phyloP scores from a whole-genome alignment of 495 filamentous ascomycete species.

The Bathelium albidoporum region DNA sequence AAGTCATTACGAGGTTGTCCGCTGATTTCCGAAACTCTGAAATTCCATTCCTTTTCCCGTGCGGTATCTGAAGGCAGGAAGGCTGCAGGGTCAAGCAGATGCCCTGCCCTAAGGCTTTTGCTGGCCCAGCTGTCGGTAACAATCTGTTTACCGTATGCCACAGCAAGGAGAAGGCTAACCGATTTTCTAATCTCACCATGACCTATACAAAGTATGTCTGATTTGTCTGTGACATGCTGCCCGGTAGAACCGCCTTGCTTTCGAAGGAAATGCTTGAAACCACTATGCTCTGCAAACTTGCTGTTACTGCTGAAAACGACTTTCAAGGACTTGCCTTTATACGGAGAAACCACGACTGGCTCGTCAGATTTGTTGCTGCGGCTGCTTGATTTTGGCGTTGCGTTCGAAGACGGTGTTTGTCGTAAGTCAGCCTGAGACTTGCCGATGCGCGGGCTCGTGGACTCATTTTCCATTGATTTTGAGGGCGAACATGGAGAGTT shows the following conservation, averaged over 20 bases:
- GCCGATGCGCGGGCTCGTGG: no score
- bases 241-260: slow-evolving; percentile 22
- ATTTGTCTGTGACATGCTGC: neutral
- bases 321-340: slow-evolving; percentile 15
- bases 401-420: neutral
- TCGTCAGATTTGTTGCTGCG: neutral
- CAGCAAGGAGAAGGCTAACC: slow-evolving; percentile 29
- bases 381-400: neutral
- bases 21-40: slow-evolving; percentile 21
- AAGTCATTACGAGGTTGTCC: slow-evolving; percentile 13
- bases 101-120: slow-evolving; percentile 17
- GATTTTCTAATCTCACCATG: slow-evolving; percentile 31
- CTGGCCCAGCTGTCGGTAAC: slow-evolving; percentile 33
- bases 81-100: slow-evolving; percentile 20
- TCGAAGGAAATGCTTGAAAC: slow-evolving; percentile 25
- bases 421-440: no score
- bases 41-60: slow-evolving; percentile 30
- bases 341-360: neutral
- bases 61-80: slow-evolving; percentile 23
- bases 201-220: slow-evolving; percentile 18
- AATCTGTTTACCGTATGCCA: slow-evolving; percentile 29
- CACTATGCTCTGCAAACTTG: slow-evolving; percentile 10
- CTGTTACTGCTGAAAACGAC: slow-evolving; percentile 28
- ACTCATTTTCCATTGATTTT: no score
- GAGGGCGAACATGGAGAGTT: no score